A percentile compares a stretch with the other conserved stretches of the same genome.
phyloP scores from a whole-genome alignment of 2,329 filamentous ascomycete species.

The Colletotrichum sp. region DNA sequence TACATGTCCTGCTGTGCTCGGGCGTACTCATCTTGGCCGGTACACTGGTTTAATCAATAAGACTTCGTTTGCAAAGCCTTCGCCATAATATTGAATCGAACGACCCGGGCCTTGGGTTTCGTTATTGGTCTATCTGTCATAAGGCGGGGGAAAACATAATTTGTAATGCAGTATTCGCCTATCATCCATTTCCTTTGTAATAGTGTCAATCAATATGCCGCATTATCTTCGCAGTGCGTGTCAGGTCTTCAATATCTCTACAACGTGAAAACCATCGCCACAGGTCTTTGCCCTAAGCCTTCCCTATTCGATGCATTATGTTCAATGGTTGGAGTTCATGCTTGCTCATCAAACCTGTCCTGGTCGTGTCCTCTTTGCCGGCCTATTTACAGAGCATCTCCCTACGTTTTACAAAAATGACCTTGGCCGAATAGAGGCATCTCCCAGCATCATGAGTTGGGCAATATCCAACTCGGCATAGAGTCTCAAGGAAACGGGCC shows the following conservation, averaged over 20 bases:
- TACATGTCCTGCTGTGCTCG: background rate
- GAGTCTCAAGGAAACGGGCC: background rate
- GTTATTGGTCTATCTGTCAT: background rate
- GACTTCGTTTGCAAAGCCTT: background rate
- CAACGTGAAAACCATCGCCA: background rate
- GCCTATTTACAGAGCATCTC: background rate
- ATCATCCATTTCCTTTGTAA: background rate
- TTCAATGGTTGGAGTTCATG: background rate
- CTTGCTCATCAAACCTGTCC: too few relatives aligned
- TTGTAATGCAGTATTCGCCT: background rate
- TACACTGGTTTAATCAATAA: background rate
- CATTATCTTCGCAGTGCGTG: accelerated
- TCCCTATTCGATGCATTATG: background rate
- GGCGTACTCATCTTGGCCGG: background rate
- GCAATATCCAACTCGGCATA: background rate
- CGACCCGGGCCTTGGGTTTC: accelerated
- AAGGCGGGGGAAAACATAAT: accelerated
- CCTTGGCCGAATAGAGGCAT: background rate
- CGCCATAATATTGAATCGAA: accelerated
- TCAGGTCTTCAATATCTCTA: background rate
- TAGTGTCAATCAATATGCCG: background rate
- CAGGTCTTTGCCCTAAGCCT: accelerated
- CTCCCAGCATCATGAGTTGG: background rate
- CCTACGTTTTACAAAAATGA: accelerated
- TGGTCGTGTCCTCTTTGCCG: background rate